Base-by-base conservation (phyloP, 495 filamentous ascomycete genomes). In the Daldinia childiae region DNA sequence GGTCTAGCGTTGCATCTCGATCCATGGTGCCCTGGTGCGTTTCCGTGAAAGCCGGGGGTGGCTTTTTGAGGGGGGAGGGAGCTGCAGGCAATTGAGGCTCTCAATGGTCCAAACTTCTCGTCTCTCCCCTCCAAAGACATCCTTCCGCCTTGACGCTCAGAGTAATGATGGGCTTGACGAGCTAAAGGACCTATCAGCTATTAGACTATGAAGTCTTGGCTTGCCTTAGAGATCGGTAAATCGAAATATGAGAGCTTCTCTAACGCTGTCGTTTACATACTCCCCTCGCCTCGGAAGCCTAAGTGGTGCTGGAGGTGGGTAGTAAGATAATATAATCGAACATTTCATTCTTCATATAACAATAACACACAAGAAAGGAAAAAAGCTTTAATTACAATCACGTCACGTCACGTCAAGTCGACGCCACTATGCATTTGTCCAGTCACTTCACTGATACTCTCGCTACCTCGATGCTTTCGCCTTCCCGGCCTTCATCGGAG, bases 361-460 rank as follows among this genome's bases (percentile, higher is more conserved):
- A 15, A 14, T 29, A 27, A 29, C 27, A 29, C 27, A 27, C 8
- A 52, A 0, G 27, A 0, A 24, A n/a, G 1, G 12, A 9, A 34
- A 34, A 27, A 43, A 6, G 14, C 21, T 30, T 56, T 48, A 17
- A 62, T 66, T 58, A 48, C 30, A 54, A 65, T 73, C 71, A 73
- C 70, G 70, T 73, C 71, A 73, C 71, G 71, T 73, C 71, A 73
- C 71, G 43, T 73, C 65, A 69, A 73, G 58, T 66, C 45, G 66
- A 63, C 71, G 71, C 71, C 66, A 73, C 62, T 59, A 27, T 63
- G 45, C 66, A 73, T 69, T 32, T 58, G 57, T 62, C 66, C 52
- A 66, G 51, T 38, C 66, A 59, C 48, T 56, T 68, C 43, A 41
- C 6, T 26, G 17, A 17, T 12, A 39, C 24, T 6, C 36, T 41